These are phyloP conservation scores for Camellia sinensis DNA, from an alignment of 148 eudicot genomes.

Conservation along the genomic window DNA sequence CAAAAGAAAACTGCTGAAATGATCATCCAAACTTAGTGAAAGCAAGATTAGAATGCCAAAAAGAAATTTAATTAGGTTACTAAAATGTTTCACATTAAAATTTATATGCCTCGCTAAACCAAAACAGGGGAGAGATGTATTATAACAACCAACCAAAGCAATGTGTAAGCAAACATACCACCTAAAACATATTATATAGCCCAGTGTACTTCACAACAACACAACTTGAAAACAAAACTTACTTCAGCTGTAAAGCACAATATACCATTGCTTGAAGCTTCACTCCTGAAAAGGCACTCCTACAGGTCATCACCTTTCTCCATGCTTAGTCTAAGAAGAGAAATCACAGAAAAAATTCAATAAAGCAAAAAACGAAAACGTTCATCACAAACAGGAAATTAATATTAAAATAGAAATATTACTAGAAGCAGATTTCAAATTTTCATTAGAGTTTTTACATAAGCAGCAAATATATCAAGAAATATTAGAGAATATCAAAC, in stretches of 20 bases:
- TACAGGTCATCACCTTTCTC: not conserved
- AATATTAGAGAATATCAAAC: not conserved
- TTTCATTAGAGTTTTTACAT: not conserved
- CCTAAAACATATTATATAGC: too few species aligned
- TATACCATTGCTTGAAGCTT: not conserved
- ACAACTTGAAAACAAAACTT: not conserved
- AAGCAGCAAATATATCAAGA: not conserved
- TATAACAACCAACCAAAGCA: not conserved
- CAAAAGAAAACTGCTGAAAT: too few species aligned
- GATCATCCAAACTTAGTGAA: too few species aligned
- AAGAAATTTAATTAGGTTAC: too few species aligned
- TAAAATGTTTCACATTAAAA: too few species aligned
- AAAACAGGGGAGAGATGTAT: too few species aligned
- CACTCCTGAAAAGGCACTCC: not conserved
- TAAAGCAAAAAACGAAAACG: not conserved
- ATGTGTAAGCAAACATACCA: not conserved
- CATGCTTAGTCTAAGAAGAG: constrained; percentile 1
- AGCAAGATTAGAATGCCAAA: too few species aligned
- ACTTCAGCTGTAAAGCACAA: not conserved
- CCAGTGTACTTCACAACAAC: too few species aligned
- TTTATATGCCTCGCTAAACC: too few species aligned
- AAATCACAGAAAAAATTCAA: constrained; percentile 1
- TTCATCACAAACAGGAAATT: not conserved
- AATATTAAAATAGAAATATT: not conserved
- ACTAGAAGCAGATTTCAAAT: not conserved